Evolutionary conservation across 345 rosid species (phyloP).

Genomic region (Erodium maritimum): DNA sequence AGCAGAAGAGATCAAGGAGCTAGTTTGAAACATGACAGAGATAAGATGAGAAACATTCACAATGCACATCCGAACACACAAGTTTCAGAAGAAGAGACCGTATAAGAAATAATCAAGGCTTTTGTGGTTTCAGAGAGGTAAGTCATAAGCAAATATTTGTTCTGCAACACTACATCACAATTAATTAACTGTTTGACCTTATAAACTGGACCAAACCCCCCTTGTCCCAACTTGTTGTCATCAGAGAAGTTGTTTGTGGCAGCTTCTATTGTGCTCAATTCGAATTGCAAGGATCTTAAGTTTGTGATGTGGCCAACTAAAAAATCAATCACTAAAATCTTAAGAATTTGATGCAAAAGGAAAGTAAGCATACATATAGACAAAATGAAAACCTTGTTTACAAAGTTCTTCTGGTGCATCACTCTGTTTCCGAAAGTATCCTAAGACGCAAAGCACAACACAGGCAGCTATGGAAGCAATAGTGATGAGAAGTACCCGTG

Average conservation of each 20-base stretch:
- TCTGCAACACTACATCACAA: neutral
- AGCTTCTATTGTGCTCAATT: conserved; percentile 11
- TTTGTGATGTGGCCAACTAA: neutral
- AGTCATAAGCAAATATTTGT: neutral
- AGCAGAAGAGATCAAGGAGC: neutral
- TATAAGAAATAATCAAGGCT: conserved; percentile 36
- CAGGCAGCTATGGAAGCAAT: no score
- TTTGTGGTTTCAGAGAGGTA: no score
- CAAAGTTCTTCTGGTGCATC: no score
- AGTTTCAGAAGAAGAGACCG: conserved; percentile 19
- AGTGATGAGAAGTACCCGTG: no score
- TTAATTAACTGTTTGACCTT: conserved; percentile 16
- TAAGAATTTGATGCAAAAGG: neutral
- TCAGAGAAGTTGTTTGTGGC: conserved; percentile 35
- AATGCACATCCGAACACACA: no score
- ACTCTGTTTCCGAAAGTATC: no score
- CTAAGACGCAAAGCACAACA: no score
- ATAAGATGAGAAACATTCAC: no score
- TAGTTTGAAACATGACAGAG: no score
- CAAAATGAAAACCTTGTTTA: no score
- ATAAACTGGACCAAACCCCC: conserved; percentile 49
- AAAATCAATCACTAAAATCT: neutral
- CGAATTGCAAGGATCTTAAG: neutral
- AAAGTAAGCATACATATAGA: no score
- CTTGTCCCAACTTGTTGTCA: conserved; percentile 40